These are phyloP conservation scores for Lotmaria passim DNA, from an alignment of 208 protist species.

Conservation along the genomic window DNA sequence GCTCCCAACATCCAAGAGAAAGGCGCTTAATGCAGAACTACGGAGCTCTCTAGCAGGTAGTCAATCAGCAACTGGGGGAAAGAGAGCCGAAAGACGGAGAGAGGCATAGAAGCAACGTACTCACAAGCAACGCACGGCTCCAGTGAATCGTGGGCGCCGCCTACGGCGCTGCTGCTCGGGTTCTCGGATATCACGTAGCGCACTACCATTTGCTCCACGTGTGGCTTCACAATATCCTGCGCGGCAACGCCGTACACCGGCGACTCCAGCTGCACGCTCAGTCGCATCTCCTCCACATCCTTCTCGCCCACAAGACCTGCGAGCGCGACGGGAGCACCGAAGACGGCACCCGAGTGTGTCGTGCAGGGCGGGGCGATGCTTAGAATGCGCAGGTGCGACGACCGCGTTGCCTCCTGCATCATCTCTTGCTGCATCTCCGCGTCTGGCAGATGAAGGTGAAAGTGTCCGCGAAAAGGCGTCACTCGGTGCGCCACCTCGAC, in stretches of 20 bases:
- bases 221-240: constrained; percentile 42
- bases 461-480: constrained; percentile 21
- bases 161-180: neutral
- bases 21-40: constrained; percentile 59
- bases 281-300: constrained; percentile 57
- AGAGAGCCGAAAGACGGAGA: constrained; percentile 73
- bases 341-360: constrained; percentile 38
- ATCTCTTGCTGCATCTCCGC: constrained; percentile 26
- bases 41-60: constrained; percentile 63
- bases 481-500: constrained; percentile 26
- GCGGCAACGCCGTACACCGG: constrained; percentile 25
- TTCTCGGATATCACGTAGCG: constrained; percentile 46
- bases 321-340: constrained; percentile 34
- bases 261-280: constrained; percentile 30
- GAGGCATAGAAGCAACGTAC: constrained; percentile 56
- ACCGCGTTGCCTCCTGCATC: constrained; percentile 14
- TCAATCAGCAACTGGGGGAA: constrained; percentile 85
- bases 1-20: too few relatives aligned
- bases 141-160: neutral
- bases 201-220: constrained; percentile 68
- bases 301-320: constrained; percentile 44
- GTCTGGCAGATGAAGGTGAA: constrained; percentile 13
- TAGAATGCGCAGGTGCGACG: constrained; percentile 50
- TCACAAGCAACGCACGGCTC: neutral
- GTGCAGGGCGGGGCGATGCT: constrained; percentile 53